Conservation (phyloP, 768 basidiomycete species). For the Pisolithus albus region DNA sequence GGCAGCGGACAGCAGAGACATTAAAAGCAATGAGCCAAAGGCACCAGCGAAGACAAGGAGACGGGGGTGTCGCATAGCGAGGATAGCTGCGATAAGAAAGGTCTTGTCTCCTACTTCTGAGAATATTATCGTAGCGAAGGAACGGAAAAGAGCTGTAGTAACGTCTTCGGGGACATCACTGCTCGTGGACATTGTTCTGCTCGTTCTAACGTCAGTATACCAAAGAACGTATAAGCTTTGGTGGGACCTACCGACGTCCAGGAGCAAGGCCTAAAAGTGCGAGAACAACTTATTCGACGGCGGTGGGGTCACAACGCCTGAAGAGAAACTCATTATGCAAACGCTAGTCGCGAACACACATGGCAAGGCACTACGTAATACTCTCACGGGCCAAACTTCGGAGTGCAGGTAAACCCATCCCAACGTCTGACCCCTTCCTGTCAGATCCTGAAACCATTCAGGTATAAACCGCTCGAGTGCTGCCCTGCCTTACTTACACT, state of each 20-base stretch:
- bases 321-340: no score
- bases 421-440: no score
- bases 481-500: no score
- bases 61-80: conserved; percentile 88
- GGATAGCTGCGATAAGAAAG: conserved; percentile 80
- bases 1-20: conserved; percentile 92
- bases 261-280: background rate
- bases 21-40: conserved; percentile 78
- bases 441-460: no score
- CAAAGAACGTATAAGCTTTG: background rate
- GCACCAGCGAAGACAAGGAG: conserved; percentile 83
- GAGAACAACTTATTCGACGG: no score
- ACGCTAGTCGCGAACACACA: no score
- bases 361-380: background rate
- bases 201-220: background rate
- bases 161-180: conserved; percentile 8
- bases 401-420: no score
- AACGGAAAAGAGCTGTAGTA: conserved; percentile 56
- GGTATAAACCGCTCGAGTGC: no score
- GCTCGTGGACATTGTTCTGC: conserved; percentile 12
- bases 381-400: no score
- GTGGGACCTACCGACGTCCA: background rate
- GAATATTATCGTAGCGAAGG: conserved; percentile 86
- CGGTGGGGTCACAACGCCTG: no score
- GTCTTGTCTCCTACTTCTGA: conserved; percentile 98